Base-by-base conservation (phyloP, 805 yeast species). In the Kurtzmaniella fragi region DNA sequence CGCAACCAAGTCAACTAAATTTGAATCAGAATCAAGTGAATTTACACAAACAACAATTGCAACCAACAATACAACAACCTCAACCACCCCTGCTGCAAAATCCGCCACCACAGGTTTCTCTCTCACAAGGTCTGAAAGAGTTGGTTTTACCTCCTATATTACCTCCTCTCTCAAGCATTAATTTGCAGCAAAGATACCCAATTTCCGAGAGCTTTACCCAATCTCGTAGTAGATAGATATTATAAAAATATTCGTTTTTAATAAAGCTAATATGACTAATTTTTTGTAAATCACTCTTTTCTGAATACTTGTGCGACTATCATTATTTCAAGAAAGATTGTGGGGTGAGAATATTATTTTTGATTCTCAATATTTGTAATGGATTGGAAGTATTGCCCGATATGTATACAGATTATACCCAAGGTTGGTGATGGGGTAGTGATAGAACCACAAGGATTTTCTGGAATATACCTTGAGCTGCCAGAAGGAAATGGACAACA, bases 391-490 rank as follows among this genome's bases (percentile, higher is more conserved):
- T 48, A 44, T 31, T 23, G 42, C 1, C 57, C 62, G 2, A 48
- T 58, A 6, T 40, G 57, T 9, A 36, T 59, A 2, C 42, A 62
- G 25, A 41, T 53, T n/a, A 35, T 51, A n/a, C 41, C 40, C 14
- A 42, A 44, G 2, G 5, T 8, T 11, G 30, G 23, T 12, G 42
- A 41, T 8, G 52, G 48, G 2, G 37, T 38, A 3, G 41, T 8
- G 8, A 5, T 20, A 20, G 25, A 20, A 5, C 25, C 25, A 20
- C 25, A 47, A 31, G 57, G 53, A 4, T 14, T 38, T 31, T 57
- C 63, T 2, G 64, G 64, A 8, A 44, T 56, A 3, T 47, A 45
- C 31, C 26, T 57, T 11, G 44, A 46, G 6, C 34, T 38, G 10
- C 27, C 17, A 13, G 40, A 39, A 6, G 30, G 13, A 10, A 10